Percentiles rank a stretch among this genome's conserved stretches.
Evolutionary conservation across 805 yeast species (phyloP).

Genomic region (Osmozyma mogii): DNA sequence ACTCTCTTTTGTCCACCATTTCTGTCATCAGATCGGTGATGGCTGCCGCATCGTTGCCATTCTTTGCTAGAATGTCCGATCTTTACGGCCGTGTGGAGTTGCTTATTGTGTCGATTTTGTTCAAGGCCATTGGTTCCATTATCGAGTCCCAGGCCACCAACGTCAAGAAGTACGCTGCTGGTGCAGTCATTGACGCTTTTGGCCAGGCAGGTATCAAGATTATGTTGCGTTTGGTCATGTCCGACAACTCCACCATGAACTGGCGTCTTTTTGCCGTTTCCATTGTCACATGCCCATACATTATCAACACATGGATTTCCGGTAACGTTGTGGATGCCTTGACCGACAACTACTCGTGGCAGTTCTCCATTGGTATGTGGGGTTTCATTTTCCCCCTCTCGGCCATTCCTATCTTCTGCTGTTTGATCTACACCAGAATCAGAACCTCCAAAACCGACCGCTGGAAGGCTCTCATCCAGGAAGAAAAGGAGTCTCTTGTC

Average conservation of each 20-base stretch:
- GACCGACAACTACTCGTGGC: constrained; percentile 16
- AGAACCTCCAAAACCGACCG: constrained; percentile 10
- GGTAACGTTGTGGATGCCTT: constrained; percentile 12
- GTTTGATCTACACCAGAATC: constrained; percentile 12
- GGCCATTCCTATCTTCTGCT: constrained; percentile 11
- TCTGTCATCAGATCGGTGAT: constrained; percentile 51
- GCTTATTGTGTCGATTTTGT: constrained; percentile 39
- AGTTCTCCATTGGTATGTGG: constrained; percentile 16
- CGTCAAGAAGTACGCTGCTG: constrained; percentile 54
- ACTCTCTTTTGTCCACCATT: constrained; percentile 52
- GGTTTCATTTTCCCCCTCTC: constrained; percentile 16
- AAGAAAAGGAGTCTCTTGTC: background rate
- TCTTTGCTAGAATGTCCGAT: constrained; percentile 57
- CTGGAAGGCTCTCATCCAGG: background rate
- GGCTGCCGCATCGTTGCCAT: constrained; percentile 63
- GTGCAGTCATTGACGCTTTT: constrained; percentile 40
- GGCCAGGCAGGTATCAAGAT: constrained; percentile 14
- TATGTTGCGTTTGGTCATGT: constrained; percentile 10
- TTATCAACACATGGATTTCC: constrained; percentile 15
- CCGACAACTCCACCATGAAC: constrained; percentile 13
- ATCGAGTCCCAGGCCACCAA: constrained; percentile 54
- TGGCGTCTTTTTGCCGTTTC: constrained; percentile 13
- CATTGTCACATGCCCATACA: constrained; percentile 12
- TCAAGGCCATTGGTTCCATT: constrained; percentile 57
- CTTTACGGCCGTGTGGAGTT: constrained; percentile 58